A percentile compares a stretch with the other conserved stretches of the same genome.
Conservation (phyloP, 2,329 filamentous ascomycete genomes). For the Fusarium dlaminii region DNA sequence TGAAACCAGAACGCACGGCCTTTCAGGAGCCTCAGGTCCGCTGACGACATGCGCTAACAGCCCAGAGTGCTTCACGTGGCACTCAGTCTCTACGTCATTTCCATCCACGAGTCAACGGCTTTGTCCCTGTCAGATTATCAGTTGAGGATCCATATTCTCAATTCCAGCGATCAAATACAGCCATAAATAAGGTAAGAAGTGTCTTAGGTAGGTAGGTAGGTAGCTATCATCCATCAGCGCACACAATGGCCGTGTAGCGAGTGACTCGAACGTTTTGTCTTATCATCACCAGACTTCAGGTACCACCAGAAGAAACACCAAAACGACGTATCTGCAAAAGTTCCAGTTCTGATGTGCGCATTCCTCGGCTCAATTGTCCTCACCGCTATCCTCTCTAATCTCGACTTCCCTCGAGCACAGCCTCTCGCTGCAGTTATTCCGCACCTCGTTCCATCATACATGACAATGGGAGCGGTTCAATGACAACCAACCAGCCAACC, state of each 20-base stretch:
- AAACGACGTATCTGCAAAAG: constrained; percentile 14
- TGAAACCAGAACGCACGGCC: constrained; percentile 6
- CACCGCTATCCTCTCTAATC: constrained; percentile 12
- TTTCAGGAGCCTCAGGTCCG: constrained; percentile 26
- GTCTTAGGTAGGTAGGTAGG: too few relatives aligned
- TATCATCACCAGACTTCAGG: constrained; percentile 16
- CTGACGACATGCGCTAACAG: constrained; percentile 33
- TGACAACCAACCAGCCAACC: constrained; percentile 13
- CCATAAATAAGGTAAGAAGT: not conserved
- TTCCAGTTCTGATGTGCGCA: constrained; percentile 7
- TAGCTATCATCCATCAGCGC: not conserved
- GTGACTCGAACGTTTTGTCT: not conserved
- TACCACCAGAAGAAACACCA: constrained; percentile 14
- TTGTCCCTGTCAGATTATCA: constrained; percentile 2
- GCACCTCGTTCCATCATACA: not conserved
- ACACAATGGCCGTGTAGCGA: not conserved
- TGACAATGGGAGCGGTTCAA: constrained; percentile 8
- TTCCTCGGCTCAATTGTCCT: constrained; percentile 2
- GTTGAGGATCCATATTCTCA: not conserved
- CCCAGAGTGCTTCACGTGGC: constrained; percentile 25
- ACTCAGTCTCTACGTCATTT: constrained; percentile 23
- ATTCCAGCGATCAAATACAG: not conserved
- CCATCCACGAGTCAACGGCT: constrained; percentile 3
- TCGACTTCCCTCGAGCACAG: constrained; percentile 7
- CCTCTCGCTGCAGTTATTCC: constrained; percentile 11